These are phyloP conservation scores for Tolypocladium nubicola DNA, from an alignment of 2,329 filamentous ascomycete genomes.

Conservation along the genomic window DNA sequence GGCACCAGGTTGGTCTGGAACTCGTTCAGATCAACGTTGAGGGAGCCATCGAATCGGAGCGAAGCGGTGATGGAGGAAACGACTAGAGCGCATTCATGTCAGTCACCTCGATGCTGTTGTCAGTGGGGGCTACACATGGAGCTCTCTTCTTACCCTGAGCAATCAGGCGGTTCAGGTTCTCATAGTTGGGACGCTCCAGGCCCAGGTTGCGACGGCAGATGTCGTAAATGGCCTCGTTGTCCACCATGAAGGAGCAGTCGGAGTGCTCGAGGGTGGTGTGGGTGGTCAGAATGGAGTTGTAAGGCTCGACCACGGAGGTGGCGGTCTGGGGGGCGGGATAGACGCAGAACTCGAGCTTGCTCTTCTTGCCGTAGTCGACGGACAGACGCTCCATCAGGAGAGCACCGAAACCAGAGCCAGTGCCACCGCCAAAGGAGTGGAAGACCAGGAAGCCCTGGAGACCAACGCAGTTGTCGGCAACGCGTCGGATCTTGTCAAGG, in stretches of 20 bases:
- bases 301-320: constrained; percentile 96
- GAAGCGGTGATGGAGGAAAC: constrained; percentile 98
- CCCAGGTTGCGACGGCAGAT: constrained; percentile 97
- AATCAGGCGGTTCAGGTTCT: constrained; percentile 98
- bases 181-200: constrained; percentile 94
- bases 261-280: constrained; percentile 99
- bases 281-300: constrained; percentile 98
- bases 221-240: constrained; percentile 99
- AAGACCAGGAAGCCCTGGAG: constrained; percentile 99
- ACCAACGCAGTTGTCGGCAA: constrained; percentile 95
- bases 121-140: neutral
- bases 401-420: constrained; percentile 95
- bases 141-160: constrained; percentile 60
- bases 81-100: constrained; percentile 39
- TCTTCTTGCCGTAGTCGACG: constrained; percentile 99
- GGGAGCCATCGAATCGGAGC: constrained; percentile 94
- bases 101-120: neutral
- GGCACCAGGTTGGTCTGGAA: constrained; percentile 99
- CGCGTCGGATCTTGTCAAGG: constrained; percentile 92
- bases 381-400: constrained; percentile 98
- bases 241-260: constrained; percentile 99
- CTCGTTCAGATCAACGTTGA: constrained; percentile 99
- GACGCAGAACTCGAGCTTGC: constrained; percentile 99
- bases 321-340: constrained; percentile 97
- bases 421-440: constrained; percentile 99